Percentiles rank a stretch among this genome's conserved stretches.
These are phyloP conservation scores for Talaromyces nanjingensis DNA, from an alignment of 495 filamentous ascomycete genomes.

Conservation along the genomic window DNA sequence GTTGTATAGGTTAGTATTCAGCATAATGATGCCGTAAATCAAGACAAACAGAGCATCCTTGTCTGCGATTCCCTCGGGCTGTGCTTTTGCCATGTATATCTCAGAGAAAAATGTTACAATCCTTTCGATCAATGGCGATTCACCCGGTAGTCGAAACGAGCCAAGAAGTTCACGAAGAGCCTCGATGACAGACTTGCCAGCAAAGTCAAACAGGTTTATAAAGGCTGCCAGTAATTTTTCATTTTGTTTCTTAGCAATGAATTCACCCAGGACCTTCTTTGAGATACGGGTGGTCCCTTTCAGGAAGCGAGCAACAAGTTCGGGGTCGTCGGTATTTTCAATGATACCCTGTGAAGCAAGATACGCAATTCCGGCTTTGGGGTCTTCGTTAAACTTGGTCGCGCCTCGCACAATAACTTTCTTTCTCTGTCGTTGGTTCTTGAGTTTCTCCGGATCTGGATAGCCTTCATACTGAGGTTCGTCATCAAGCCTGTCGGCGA, in stretches of 20 bases:
- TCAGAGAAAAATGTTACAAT: constrained; percentile 83
- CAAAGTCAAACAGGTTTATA: constrained; percentile 79
- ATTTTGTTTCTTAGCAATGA: constrained; percentile 81
- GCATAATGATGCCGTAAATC: constrained; percentile 92
- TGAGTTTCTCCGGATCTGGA: constrained; percentile 56
- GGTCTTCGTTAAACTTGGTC: constrained; percentile 89
- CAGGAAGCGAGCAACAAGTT: constrained; percentile 71
- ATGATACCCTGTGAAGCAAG: constrained; percentile 81
- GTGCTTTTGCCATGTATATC: constrained; percentile 69
- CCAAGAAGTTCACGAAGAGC: constrained; percentile 80
- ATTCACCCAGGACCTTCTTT: constrained; percentile 88
- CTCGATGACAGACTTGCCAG: constrained; percentile 79
- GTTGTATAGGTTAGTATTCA: constrained; percentile 93
- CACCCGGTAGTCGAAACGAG: constrained; percentile 90
- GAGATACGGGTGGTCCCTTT: constrained; percentile 80
- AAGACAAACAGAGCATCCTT: constrained; percentile 87
- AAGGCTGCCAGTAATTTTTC: constrained; percentile 76
- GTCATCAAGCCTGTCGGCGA: constrained; percentile 79
- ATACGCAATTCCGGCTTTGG: constrained; percentile 83
- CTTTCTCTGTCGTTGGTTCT: constrained; percentile 68
- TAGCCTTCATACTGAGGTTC: constrained; percentile 56
- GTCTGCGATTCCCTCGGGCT: constrained; percentile 70
- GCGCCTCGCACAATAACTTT: constrained; percentile 82
- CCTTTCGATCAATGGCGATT: constrained; percentile 86
- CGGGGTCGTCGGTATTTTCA: constrained; percentile 61